Conservation (phyloP, 2,329 filamentous ascomycete species). For the Stromatinia cepivora region DNA sequence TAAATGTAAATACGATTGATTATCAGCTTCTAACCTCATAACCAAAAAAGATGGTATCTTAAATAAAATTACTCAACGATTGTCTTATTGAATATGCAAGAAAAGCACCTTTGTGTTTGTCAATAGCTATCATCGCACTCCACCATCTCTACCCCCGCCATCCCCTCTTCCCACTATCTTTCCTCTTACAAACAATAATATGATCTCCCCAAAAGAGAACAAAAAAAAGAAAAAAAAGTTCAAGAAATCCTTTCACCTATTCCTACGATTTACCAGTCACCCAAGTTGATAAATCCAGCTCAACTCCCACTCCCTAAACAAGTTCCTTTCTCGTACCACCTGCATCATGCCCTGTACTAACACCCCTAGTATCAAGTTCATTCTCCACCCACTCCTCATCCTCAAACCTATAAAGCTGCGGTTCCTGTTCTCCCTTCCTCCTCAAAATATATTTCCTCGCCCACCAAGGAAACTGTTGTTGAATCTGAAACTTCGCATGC, state of each 20-base stretch:
- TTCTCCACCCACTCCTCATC: constrained; percentile 18
- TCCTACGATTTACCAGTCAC: no score
- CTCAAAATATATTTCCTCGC: constrained; percentile 29
- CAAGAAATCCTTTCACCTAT: neutral
- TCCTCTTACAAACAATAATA: neutral
- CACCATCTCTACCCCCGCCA: neutral
- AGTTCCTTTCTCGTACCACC: neutral
- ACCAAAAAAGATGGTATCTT: neutral
- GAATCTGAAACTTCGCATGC: constrained; percentile 38
- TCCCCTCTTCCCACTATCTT: neutral
- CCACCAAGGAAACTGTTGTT: constrained; percentile 36
- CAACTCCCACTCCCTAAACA: neutral
- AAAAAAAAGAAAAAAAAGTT: neutral
- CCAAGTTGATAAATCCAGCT: neutral
- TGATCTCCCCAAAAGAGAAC: neutral
- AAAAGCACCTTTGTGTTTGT: neutral
- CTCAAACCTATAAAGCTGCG: constrained; percentile 22
- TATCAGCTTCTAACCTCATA: neutral
- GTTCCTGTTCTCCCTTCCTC: constrained; percentile 38
- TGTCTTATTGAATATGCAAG: neutral
- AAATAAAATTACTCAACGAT: constrained; percentile 1
- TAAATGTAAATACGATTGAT: neutral
- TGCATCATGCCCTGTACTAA: constrained; percentile 2
- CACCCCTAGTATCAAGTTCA: constrained; percentile 7
- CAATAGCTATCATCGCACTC: neutral